Conservation (phyloP, 75 land plant species). For the Cryptomeria japonica region DNA sequence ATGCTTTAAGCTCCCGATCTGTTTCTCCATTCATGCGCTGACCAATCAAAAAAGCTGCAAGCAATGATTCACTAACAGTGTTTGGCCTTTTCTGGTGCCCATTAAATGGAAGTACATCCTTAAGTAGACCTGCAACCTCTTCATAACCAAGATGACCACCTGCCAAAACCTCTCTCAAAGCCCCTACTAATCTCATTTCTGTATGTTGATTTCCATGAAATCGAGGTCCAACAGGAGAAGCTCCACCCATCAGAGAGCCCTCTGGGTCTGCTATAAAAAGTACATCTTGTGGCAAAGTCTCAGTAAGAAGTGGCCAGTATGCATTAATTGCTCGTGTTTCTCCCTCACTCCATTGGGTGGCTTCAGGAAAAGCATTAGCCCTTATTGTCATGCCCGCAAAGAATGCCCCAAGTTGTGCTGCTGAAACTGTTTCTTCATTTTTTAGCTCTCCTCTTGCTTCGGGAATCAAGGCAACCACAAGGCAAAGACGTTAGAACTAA, state of each 20-base stretch:
- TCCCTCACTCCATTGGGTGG: slow-evolving; percentile 98
- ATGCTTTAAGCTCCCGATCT: slow-evolving; percentile 93
- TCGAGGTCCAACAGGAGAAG: slow-evolving; percentile 54
- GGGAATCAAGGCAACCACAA: background rate
- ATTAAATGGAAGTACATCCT: slow-evolving; percentile 74
- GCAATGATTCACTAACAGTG: slow-evolving; percentile 66
- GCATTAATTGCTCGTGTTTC: slow-evolving; percentile 78
- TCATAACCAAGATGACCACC: slow-evolving; percentile 98
- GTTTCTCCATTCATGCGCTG: slow-evolving; percentile 97
- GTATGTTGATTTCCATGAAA: slow-evolving; percentile 55
- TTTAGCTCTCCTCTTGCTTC: slow-evolving; percentile 85
- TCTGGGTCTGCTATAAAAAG: slow-evolving; percentile 97
- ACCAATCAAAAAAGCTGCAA: slow-evolving; percentile 94
- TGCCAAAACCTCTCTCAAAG: slow-evolving; percentile 84
- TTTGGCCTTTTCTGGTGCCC: slow-evolving; percentile 14
- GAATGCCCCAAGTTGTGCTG: slow-evolving; percentile 96
- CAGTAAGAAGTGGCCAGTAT: slow-evolving; percentile 82
- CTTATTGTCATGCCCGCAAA: slow-evolving; percentile 96
- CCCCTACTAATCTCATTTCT: slow-evolving; percentile 96
- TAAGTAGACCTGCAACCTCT: slow-evolving; percentile 82
- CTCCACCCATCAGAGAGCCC: slow-evolving; percentile 79
- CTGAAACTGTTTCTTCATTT: slow-evolving; percentile 76
- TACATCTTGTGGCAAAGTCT: slow-evolving; percentile 76
- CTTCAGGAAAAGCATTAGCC: slow-evolving; percentile 82
- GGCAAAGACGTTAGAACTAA: background rate